Percentiles rank a stretch among this genome's conserved stretches.
These are phyloP conservation scores for Combretum micranthum DNA, from an alignment of 345 rosid genomes.

Conservation along the genomic window DNA sequence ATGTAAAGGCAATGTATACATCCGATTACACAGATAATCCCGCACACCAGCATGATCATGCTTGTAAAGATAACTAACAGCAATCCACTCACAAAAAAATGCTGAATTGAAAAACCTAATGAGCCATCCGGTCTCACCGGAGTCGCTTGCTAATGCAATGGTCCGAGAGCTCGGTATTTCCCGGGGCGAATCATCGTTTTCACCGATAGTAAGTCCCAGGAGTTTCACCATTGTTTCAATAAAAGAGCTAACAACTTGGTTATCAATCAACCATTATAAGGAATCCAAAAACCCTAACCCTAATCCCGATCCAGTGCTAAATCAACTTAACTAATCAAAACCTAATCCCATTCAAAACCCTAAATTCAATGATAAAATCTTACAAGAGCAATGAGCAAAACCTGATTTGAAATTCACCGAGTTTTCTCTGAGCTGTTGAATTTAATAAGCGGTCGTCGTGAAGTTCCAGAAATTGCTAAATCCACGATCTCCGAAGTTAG, in stretches of 20 bases:
- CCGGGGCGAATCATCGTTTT: constrained; percentile 72
- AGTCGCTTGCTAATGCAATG: constrained; percentile 51
- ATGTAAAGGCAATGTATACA: constrained; percentile 86
- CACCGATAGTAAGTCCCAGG: constrained; percentile 71
- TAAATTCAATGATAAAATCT: too few species aligned
- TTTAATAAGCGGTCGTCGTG: too few species aligned
- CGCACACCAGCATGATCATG: constrained; percentile 92
- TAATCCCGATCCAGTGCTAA: not conserved
- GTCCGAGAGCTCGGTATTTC: constrained; percentile 62
- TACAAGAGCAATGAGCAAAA: too few species aligned
- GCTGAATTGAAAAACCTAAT: constrained; percentile 96
- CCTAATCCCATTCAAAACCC: constrained; percentile 1
- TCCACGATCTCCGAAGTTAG: not conserved
- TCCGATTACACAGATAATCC: constrained; percentile 94
- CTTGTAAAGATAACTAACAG: constrained; percentile 97
- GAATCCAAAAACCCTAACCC: constrained; percentile 13
- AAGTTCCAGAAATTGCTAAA: too few species aligned
- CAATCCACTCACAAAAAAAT: constrained; percentile 99
- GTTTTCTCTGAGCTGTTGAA: too few species aligned
- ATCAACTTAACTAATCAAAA: constrained; percentile 11
- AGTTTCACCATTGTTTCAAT: constrained; percentile 67
- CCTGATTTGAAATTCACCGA: too few species aligned
- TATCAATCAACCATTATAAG: constrained; percentile 5
- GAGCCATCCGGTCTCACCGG: constrained; percentile 97
- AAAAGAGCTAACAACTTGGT: constrained; percentile 14